These are phyloP conservation scores for Brassica nigra DNA, from an alignment of 345 rosid genomes.

Conservation along the genomic window DNA sequence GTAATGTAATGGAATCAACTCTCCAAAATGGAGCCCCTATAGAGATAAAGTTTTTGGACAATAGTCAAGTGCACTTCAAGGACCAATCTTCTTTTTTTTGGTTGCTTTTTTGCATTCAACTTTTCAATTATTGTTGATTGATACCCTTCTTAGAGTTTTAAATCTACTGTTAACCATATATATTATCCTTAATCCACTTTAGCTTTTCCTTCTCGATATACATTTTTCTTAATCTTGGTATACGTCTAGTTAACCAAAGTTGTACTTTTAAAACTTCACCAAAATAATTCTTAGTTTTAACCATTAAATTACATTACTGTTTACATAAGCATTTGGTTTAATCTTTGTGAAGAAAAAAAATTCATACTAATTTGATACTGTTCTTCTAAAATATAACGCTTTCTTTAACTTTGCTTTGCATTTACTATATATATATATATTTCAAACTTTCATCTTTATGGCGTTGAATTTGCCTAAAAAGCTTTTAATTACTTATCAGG, in stretches of 20 bases:
- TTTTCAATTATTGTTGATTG: constrained; percentile 38
- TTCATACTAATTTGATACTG: neutral
- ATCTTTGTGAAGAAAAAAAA: neutral
- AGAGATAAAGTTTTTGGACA: constrained; percentile 43
- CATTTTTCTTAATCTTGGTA: neutral
- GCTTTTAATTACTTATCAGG: constrained; percentile 27
- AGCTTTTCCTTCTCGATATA: neutral
- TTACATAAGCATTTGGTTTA: constrained; percentile 5
- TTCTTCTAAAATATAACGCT: neutral
- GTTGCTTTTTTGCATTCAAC: constrained; percentile 32
- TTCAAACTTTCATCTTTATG: constrained; percentile 17
- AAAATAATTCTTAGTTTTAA: neutral
- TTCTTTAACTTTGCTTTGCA: constrained; percentile 35
- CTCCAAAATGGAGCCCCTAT: constrained; percentile 44
- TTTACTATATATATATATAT: neutral
- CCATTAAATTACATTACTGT: neutral
- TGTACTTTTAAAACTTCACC: neutral
- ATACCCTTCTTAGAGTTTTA: constrained; percentile 25
- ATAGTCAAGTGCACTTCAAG: constrained; percentile 54
- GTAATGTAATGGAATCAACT: constrained; percentile 56
- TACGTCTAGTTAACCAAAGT: neutral
- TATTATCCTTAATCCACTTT: constrained; percentile 24
- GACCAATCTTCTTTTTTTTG: constrained; percentile 47
- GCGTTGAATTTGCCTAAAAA: constrained; percentile 33
- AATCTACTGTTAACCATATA: constrained; percentile 20